Evolutionary conservation across 2,329 filamentous ascomycete genomes (phyloP).

Genomic region (Cercospora sojina): DNA sequence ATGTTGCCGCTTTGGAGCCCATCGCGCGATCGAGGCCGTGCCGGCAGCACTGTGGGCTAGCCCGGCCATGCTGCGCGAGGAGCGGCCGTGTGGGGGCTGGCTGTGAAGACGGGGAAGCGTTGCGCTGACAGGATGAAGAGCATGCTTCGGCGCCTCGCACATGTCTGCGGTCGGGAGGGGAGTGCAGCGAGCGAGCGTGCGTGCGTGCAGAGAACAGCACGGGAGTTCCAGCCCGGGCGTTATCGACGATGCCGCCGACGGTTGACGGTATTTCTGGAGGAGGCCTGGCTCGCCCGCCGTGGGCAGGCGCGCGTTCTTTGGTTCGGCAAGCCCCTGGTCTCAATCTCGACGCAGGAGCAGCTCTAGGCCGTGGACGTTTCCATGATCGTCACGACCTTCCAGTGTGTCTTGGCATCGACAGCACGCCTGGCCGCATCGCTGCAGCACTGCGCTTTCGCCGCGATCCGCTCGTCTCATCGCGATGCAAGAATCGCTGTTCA

Average conservation of each 20-base stretch:
- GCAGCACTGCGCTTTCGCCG: neutral
- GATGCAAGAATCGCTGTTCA: conserved; percentile 1
- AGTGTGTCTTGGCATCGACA: no score
- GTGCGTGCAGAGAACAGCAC: neutral
- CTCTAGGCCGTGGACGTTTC: no score
- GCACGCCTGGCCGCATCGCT: no score
- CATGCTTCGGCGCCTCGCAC: no score
- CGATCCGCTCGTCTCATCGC: neutral
- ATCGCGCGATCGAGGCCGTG: neutral
- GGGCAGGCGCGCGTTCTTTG: neutral
- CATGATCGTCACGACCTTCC: no score
- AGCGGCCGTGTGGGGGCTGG: neutral
- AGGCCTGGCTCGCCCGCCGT: neutral
- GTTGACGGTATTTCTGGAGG: neutral
- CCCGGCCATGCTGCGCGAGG: neutral
- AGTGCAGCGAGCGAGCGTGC: neutral
- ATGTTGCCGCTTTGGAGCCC: neutral
- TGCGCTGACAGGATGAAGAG: no score
- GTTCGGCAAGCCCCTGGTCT: neutral
- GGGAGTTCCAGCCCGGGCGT: neutral
- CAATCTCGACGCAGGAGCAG: no score
- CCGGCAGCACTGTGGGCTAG: neutral
- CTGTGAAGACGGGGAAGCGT: no score
- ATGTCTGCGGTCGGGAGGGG: neutral
- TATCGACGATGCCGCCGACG: neutral